Percentiles rank a stretch among this genome's conserved stretches.
These are phyloP conservation scores for Solanum gandarillasii DNA, from an alignment of 257 asterid species.

Conservation along the genomic window DNA sequence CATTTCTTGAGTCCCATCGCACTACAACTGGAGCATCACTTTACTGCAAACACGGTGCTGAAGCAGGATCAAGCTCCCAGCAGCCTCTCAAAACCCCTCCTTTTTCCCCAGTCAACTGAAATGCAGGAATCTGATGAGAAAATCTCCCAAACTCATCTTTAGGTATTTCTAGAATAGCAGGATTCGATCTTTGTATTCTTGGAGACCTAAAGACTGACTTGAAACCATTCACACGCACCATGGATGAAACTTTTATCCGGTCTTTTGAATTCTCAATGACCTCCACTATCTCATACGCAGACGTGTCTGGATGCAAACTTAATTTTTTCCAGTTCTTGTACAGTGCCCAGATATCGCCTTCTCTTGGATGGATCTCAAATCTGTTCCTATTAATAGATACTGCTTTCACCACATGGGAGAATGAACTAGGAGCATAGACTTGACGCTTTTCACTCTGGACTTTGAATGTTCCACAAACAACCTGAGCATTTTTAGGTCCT, in stretches of 20 bases:
- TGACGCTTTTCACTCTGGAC: neutral
- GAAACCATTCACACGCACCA: constrained; percentile 4
- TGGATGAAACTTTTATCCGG: constrained; percentile 2
- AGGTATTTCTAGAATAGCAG: neutral
- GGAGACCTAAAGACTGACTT: constrained; percentile 13
- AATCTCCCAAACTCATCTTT: constrained; percentile 11
- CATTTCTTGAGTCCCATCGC: neutral
- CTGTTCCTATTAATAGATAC: neutral
- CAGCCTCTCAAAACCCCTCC: constrained; percentile 12
- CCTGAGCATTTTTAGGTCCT: neutral
- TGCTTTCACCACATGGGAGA: constrained; percentile 17
- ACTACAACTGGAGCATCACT: neutral
- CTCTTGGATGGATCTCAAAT: constrained; percentile 7
- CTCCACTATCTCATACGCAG: constrained; percentile 16
- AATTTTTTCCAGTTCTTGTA: constrained; percentile 6
- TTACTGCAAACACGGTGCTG: constrained; percentile 3
- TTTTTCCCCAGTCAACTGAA: constrained; percentile 2
- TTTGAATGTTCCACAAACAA: constrained; percentile 11
- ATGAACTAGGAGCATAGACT: neutral
- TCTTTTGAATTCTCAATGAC: neutral
- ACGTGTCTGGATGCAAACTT: constrained; percentile 1
- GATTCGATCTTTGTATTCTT: neutral
- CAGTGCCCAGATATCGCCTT: constrained; percentile 25
- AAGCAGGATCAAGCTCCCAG: constrained; percentile 24
- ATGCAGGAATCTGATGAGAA: constrained; percentile 23